phyloP scores from a whole-genome alignment of 2,329 filamentous ascomycete genomes.

The Arachnopeziza araneosa region DNA sequence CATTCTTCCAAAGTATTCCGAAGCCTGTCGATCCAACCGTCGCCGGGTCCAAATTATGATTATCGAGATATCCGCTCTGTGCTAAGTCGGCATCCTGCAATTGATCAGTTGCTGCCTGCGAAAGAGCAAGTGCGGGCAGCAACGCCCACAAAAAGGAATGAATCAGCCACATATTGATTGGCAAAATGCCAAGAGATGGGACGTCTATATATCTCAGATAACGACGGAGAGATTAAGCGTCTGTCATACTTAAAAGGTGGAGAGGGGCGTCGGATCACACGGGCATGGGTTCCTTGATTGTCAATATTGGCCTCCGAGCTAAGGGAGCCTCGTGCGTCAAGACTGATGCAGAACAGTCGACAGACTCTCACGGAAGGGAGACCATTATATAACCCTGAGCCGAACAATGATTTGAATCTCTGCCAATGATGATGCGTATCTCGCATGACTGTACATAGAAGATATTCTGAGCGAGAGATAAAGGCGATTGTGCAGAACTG shows the following conservation, averaged over 20 bases:
- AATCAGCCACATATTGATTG: conserved; percentile 3
- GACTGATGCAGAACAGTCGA: no score
- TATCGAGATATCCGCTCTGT: conserved; percentile 35
- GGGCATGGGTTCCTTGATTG: not conserved
- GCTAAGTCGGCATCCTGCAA: conserved; percentile 27
- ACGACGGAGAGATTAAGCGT: not conserved
- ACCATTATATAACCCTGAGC: no score
- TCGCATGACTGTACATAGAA: not conserved
- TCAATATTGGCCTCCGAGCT: no score
- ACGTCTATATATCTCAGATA: not conserved
- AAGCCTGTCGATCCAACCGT: conserved; percentile 32
- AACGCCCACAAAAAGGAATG: conserved; percentile 6
- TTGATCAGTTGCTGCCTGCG: conserved; percentile 10
- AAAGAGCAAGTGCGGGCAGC: conserved; percentile 1
- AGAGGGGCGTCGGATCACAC: not conserved
- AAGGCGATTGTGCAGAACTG: not conserved
- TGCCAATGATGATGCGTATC: not conserved
- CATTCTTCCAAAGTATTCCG: conserved; percentile 33
- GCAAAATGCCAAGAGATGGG: not conserved
- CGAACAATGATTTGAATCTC: not conserved
- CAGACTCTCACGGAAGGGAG: no score
- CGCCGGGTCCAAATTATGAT: conserved; percentile 38
- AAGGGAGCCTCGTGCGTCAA: no score
- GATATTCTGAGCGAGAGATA: not conserved
- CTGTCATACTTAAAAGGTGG: not conserved